A percentile compares a stretch with the other conserved stretches of the same genome.
Conservation (phyloP, 208 protist genomes). For the Phytomonas sp. region DNA sequence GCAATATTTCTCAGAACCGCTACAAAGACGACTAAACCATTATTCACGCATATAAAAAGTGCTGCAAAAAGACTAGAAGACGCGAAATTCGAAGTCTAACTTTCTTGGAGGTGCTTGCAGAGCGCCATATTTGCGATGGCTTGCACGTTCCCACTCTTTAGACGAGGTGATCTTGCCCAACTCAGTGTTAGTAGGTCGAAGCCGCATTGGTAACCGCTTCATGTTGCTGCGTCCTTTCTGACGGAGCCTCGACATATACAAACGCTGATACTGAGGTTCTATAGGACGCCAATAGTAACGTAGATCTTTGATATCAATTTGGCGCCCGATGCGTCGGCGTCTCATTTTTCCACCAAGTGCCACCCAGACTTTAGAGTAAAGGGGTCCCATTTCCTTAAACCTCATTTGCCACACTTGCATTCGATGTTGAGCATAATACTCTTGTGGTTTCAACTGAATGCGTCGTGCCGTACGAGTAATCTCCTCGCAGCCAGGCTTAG, state of each 20-base stretch:
- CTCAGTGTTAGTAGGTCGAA: slow-evolving; percentile 63
- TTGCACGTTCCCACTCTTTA: slow-evolving; percentile 70
- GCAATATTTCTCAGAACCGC: not conserved
- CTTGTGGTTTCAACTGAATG: slow-evolving; percentile 59
- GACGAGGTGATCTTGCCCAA: slow-evolving; percentile 44
- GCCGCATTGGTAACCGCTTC: slow-evolving; percentile 40
- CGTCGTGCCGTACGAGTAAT: slow-evolving; percentile 65
- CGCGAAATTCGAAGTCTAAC: slow-evolving; percentile 81
- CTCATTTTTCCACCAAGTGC: slow-evolving; percentile 87
- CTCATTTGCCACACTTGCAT: slow-evolving; percentile 85
- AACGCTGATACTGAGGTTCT: slow-evolving; percentile 85
- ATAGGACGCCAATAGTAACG: slow-evolving; percentile 88
- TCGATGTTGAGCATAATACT: slow-evolving; percentile 58
- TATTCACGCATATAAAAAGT: not conserved
- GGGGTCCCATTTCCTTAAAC: slow-evolving; percentile 87
- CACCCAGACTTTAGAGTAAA: slow-evolving; percentile 80
- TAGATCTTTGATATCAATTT: slow-evolving; percentile 84
- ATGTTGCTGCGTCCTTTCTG: slow-evolving; percentile 59
- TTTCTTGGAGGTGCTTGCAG: slow-evolving; percentile 57
- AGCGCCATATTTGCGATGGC: slow-evolving; percentile 71
- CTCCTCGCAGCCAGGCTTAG: slow-evolving; percentile 80
- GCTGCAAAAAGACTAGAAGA: slow-evolving; percentile 41
- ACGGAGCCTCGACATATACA: slow-evolving; percentile 84
- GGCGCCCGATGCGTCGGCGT: slow-evolving; percentile 77
- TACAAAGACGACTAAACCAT: not conserved